Evolutionary conservation across 2,329 filamentous ascomycete species (phyloP), one percentile per base, ranked within the genome.

Genomic region (Epichloe aotearoae): DNA sequence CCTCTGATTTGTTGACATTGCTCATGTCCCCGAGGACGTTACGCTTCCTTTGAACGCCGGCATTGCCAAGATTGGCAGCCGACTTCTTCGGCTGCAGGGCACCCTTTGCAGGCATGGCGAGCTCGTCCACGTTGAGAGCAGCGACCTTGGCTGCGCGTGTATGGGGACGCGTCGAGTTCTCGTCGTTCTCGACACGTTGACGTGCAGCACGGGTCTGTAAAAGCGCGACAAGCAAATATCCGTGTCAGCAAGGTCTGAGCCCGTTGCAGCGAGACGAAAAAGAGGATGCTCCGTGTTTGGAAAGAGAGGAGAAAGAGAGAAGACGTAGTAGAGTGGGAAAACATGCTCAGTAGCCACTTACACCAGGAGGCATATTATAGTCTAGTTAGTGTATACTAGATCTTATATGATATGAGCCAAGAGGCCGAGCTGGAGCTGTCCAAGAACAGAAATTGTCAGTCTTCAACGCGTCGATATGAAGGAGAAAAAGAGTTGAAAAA

Each of bases 91-190:
- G 74, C 67, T 86, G 83, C 48, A 88, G 68, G 30, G 80, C 73
- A 61, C 83, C 84, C 64, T 80, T 80, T 50, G 73, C 61, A 34
- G 76, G 69, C 61, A 77, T 74, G 38, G 74, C 66, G 17, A 73
- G 66, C 61, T 84, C 84, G 59, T 84, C 83, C 59, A 74, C 77
- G 63, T 73, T 75, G 79, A 79, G 75, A 46, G 86, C 84, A 52
- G 88, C 88, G 49, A 89, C 83, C 73, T 97, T 96, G 58, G 93
- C 90, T 72, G 93, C 90, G 72, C 93, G 82, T 61, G 93, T 97
- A 66, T 96, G 74, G 20, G 51, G 51, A 72, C 90, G 88, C 71
- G 86, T 88, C 54, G 86, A 82, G 53, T 95, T 95, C 74, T 96
- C 93, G 67, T 96, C 91, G 66, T 96, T 96, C 75, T 96, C 90